A percentile compares a stretch with the other conserved stretches of the same genome.
Evolutionary conservation across 2,329 filamentous ascomycete species (phyloP).

Genomic region (Penicillium sp.): DNA sequence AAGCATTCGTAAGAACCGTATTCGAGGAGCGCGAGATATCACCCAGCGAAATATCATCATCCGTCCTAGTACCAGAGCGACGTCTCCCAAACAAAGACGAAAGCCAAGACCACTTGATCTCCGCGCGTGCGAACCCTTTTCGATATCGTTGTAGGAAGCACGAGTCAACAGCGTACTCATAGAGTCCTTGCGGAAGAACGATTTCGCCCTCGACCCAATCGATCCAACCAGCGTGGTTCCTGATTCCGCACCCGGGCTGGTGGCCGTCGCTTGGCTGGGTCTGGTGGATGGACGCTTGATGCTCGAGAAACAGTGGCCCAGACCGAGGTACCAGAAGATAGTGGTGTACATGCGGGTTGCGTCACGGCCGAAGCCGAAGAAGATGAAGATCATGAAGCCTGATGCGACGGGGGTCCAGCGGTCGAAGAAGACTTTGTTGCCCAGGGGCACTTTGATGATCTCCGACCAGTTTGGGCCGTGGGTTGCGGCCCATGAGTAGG

Average conservation of each 20-base stretch:
- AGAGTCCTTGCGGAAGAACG: constrained; percentile 25
- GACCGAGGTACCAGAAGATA: constrained; percentile 45
- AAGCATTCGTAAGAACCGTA: constrained; percentile 35
- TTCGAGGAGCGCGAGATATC: constrained; percentile 22
- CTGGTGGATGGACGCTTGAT: constrained; percentile 23
- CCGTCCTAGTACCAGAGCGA: constrained; percentile 1
- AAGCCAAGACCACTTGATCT: constrained; percentile 11
- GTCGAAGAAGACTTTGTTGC: constrained; percentile 53
- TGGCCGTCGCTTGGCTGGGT: constrained; percentile 4
- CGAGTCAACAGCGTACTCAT: not conserved
- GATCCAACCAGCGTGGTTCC: constrained; percentile 23
- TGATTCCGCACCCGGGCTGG: constrained; percentile 4
- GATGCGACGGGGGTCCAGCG: constrained; percentile 60
- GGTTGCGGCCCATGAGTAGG: constrained; percentile 56
- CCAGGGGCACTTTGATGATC: constrained; percentile 51
- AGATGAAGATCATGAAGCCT: constrained; percentile 60
- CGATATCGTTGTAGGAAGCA: constrained; percentile 19
- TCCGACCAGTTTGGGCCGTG: constrained; percentile 55
- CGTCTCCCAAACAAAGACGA: constrained; percentile 15
- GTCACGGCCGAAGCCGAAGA: constrained; percentile 67
- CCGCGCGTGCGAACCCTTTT: constrained; percentile 18
- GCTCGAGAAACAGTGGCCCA: constrained; percentile 36
- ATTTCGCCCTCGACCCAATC: constrained; percentile 30
- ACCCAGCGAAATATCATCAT: constrained; percentile 14
- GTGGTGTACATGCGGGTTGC: constrained; percentile 58